These are phyloP conservation scores for Emergomyces orientalis DNA, from an alignment of 2,329 filamentous ascomycete genomes.

Conservation along the genomic window DNA sequence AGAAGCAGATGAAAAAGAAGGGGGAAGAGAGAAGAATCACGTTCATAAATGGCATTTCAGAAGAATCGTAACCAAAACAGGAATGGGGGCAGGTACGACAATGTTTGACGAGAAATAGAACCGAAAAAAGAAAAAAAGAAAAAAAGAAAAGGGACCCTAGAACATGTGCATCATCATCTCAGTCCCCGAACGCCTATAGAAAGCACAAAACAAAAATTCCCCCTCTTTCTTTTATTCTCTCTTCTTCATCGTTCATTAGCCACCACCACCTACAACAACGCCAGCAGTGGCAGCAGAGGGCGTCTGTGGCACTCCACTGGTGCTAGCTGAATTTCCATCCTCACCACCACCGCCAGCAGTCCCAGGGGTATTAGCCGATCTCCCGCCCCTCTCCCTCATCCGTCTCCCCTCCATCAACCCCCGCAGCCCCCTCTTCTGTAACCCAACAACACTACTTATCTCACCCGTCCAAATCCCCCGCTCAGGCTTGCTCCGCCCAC, in stretches of 20 bases:
- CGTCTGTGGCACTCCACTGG: neutral
- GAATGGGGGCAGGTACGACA: neutral
- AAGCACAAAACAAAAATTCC: neutral
- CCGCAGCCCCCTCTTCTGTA: slow-evolving; percentile 86
- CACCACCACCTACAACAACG: neutral
- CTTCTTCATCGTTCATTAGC: neutral
- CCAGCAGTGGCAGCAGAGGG: neutral
- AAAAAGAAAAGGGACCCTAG: neutral
- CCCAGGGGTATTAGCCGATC: slow-evolving; percentile 24
- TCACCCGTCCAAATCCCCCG: slow-evolving; percentile 63
- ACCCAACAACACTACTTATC: slow-evolving; percentile 78
- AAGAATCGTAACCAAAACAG: neutral
- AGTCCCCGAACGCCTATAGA: neutral
- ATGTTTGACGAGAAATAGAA: no score
- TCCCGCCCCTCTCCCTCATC: slow-evolving; percentile 44
- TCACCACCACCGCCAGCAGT: neutral
- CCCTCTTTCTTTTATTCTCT: neutral
- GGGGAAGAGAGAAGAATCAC: neutral
- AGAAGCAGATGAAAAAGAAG: neutral
- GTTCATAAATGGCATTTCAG: neutral
- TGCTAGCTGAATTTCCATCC: neutral
- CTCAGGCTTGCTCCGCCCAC: slow-evolving; percentile 26
- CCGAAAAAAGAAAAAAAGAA: neutral
- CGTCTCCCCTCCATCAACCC: slow-evolving; percentile 91
- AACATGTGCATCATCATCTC: neutral